phyloP scores from a whole-genome alignment of 2,329 filamentous ascomycete species.

The Alternaria sp. region DNA sequence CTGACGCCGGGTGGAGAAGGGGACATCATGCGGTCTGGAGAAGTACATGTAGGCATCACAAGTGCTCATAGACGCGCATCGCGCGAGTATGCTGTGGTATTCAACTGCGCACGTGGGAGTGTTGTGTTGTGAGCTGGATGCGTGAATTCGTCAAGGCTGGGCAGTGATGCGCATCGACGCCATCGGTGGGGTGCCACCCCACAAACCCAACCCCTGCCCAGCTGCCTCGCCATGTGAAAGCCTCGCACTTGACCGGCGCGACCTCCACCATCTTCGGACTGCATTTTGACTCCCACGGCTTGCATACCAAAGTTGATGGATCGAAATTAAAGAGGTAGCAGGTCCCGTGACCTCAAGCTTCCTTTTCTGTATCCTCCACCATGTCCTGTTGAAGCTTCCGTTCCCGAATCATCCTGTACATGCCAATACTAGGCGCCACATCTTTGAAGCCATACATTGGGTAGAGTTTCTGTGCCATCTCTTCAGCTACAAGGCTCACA shows the following conservation, averaged over 20 bases:
- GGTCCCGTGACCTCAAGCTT: background rate
- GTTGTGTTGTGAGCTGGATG: conserved; percentile 2
- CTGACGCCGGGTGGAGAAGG: background rate
- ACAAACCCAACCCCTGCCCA: background rate
- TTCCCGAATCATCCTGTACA: conserved; percentile 35
- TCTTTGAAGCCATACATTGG: conserved; percentile 57
- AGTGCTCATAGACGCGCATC: background rate
- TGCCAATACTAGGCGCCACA: conserved; percentile 37
- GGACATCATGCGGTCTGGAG: background rate
- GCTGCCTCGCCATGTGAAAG: background rate
- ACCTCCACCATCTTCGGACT: background rate
- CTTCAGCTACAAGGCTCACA: conserved; percentile 57
- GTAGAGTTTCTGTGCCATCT: conserved; percentile 55
- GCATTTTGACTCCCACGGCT: background rate
- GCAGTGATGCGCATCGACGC: conserved; percentile 6
- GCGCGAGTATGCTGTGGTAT: background rate
- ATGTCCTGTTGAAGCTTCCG: conserved; percentile 16
- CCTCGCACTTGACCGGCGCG: background rate
- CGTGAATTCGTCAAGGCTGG: conserved; percentile 4
- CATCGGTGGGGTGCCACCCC: conserved; percentile 7
- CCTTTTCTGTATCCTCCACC: background rate
- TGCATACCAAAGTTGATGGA: background rate
- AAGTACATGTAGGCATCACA: background rate
- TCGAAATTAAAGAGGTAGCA: background rate
- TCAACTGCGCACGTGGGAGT: background rate